Evolutionary conservation across 2,329 filamentous ascomycete genomes (phyloP), one percentile per base, ranked within the genome.

Genomic region (Elsinoe australis): DNA sequence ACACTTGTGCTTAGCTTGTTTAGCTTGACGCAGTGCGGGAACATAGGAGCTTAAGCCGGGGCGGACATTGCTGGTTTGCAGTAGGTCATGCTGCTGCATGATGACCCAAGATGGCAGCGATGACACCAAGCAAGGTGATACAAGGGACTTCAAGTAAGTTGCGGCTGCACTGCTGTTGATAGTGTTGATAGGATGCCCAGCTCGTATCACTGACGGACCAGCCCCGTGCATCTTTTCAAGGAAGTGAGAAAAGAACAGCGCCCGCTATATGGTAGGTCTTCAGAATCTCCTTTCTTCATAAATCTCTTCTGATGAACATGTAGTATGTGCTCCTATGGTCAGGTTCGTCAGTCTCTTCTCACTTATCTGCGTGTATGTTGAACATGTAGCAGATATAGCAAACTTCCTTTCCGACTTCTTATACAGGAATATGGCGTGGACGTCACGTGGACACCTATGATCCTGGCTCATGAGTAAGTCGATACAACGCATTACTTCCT

Each of bases 381-480:
- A 24, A 4, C 15, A 14, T 19, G 15, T 2, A 15, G 34, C 50
- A 63, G 58, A 47, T 62, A 57, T 49, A 56, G 53, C 22, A 58
- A 83, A 74, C 73, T 85, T 33, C 81, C 82, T 36, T 85, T 86
- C 59, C 75, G 82, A 39, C 75, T 83, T 55, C 80, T 82, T 0
- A 78, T 81, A 2, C 72, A 79, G 52, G 69, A 75, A 39, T 85
- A 82, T 61, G 77, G 75, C 39, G 75, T 76, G 12, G 81, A 85
- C 60, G 61, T 85, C 5, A 79, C 76, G 54, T 85, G 82, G 76
- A 84, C 81, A 2, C 82, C 82, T 34, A 85, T 85, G 82, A 71
- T 71, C 49, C 58, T 65, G 6, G 63, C 63, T 8, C 63, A 64
- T 35, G 63, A 64, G 35, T 54, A 47, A 45, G 49, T 48, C 33